Conservation (phyloP, 2,329 filamentous ascomycete genomes). For the Aspergillus texensis region DNA sequence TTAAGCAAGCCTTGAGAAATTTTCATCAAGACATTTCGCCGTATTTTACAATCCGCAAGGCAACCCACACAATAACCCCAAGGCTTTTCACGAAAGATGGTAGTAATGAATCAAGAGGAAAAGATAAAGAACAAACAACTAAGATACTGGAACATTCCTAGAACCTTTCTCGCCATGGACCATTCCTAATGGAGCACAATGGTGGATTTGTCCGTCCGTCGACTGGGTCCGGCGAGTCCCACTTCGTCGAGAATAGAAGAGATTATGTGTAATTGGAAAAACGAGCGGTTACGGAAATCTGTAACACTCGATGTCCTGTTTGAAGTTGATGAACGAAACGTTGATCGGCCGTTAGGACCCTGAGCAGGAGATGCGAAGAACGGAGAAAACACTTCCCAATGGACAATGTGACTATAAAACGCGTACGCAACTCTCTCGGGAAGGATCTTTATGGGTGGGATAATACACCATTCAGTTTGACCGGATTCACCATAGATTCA, state of each 20-base stretch:
- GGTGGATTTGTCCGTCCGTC: constrained; percentile 6
- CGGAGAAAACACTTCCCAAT: neutral
- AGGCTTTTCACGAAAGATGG: neutral
- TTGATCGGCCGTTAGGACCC: constrained; percentile 6
- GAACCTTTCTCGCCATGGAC: neutral
- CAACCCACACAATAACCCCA: neutral
- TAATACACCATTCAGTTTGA: neutral
- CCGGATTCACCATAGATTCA: neutral
- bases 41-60: neutral
- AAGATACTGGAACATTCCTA: constrained; percentile 1
- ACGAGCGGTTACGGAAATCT: neutral
- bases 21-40: neutral
- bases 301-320: neutral
- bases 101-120: neutral
- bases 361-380: neutral
- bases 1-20: neutral
- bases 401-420: neutral
- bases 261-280: neutral
- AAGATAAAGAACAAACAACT: neutral
- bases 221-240: neutral
- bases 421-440: neutral
- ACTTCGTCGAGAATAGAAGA: neutral
- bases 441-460: constrained; percentile 1
- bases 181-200: constrained; percentile 6
- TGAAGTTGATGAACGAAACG: constrained; percentile 2